Conservation (phyloP, 83 land plant genomes). For the Picea mariana region DNA sequence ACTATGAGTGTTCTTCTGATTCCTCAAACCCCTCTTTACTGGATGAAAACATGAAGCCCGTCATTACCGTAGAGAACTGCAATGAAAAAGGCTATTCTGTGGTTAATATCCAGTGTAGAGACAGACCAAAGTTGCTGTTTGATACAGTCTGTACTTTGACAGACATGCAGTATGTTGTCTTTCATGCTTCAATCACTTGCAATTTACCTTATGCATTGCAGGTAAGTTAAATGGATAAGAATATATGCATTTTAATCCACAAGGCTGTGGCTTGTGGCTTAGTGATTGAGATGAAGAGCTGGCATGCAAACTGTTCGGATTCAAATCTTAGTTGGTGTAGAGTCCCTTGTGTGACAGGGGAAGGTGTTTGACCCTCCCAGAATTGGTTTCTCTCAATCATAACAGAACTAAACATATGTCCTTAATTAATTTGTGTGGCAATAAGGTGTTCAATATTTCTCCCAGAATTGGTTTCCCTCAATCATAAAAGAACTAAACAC, state of each 20-base stretch:
- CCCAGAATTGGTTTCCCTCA: too few relatives aligned
- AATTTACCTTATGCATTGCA: conserved; percentile 44
- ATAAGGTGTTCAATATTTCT: too few relatives aligned
- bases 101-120: conserved; percentile 62
- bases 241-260: neutral
- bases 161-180: conserved; percentile 68
- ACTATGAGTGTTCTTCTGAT: conserved; percentile 6
- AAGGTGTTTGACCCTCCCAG: conserved; percentile 36
- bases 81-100: conserved; percentile 60
- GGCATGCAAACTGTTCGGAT: neutral
- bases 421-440: too few relatives aligned
- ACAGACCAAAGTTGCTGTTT: conserved; percentile 65
- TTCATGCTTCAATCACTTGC: conserved; percentile 54
- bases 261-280: neutral
- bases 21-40: neutral
- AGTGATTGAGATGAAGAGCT: neutral
- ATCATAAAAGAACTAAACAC: too few relatives aligned
- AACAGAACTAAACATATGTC: too few relatives aligned
- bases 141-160: conserved; percentile 69
- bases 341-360: too few relatives aligned
- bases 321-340: neutral
- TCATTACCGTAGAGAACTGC: conserved; percentile 3
- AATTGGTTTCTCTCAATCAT: too few relatives aligned
- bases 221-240: conserved; percentile 21
- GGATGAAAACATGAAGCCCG: neutral